Base-by-base conservation (phyloP, 2,329 filamentous ascomycete genomes). In the Aspergillus unguis region DNA sequence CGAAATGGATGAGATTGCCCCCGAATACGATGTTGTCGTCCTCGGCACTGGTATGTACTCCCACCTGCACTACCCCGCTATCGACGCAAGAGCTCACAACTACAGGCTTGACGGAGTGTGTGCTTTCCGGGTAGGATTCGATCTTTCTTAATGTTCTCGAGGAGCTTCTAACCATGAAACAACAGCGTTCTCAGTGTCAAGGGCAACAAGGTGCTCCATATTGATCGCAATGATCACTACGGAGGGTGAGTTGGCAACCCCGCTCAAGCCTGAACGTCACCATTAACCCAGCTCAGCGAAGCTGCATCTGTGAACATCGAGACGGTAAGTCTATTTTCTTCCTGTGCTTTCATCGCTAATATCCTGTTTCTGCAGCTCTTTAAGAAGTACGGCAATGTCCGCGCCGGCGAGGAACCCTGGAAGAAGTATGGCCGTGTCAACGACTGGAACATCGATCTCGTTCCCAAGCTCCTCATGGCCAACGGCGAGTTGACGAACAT, bases 371-470 rank as follows among this genome's bases (percentile, higher is more conserved):
- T 44, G 36, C 61, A 95, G 90, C 88, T 99, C 65, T 97, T 95
- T 84, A 95, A 94, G 80, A 95, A 92, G 75, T 95, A 96, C 74
- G 89, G 90, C 72, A 94, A 94, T 80, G 89, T 85, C 71, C 72
- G 77, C 55, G 72, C 81, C 57, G 89, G 88, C 64, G 86, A 91
- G 69, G 89, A 96, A 80, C 92, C 92, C 62, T 97, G 94, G 94
- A 92, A 95, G 81, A 92, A 96, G 76, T 97, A 96, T 74, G 92
- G 92, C 65, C 88, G 94, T 55, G 80, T 86, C 71, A 96, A 96
- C 77, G 92, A 97, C 82, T 99, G 94, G 94, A 97, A 96, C 81
- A 95, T 99, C 75, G 95, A 99, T 72, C 83, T 99, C 57, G 92
- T 99, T 44, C 92, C 94, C 63, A 99, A 99, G 82, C 86, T 99